phyloP scores from a whole-genome alignment of 768 basidiomycete genomes.

The Sarcomyxa edulis region DNA sequence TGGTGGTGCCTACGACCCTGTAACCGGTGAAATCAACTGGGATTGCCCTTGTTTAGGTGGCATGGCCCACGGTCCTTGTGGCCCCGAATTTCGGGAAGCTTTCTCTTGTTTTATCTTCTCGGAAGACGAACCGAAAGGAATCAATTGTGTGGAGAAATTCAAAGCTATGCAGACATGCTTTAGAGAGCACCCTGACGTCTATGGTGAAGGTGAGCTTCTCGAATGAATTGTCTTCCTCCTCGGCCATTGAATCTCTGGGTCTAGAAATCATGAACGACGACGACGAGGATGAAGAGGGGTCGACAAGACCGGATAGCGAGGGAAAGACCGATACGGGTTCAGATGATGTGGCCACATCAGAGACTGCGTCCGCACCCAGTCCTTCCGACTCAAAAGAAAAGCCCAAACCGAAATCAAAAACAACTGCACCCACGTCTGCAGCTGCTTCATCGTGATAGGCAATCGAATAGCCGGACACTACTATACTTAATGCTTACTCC shows the following conservation, averaged over 20 bases:
- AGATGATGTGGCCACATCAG: no score
- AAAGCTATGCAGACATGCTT: constrained; percentile 98
- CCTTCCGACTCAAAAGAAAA: no score
- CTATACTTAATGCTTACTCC: no score
- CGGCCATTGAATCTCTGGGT: no score
- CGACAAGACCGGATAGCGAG: constrained; percentile 9
- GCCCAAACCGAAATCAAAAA: no score
- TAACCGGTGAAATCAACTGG: constrained; percentile 99
- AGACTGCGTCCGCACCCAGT: no score
- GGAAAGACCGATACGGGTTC: constrained; percentile 5
- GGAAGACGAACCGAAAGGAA: constrained; percentile 93
- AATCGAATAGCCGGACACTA: no score
- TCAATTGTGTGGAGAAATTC: constrained; percentile 97
- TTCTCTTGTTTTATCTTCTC: constrained; percentile 97
- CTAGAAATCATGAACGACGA: constrained; percentile 69
- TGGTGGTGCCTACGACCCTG: constrained; percentile 82
- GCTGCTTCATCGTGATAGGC: no score
- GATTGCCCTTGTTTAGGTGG: constrained; percentile 98
- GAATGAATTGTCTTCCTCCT: constrained; percentile 4
- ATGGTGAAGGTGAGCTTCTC: constrained; percentile 74
- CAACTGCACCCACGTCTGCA: no score
- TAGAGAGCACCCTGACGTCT: constrained; percentile 92
- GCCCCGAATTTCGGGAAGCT: constrained; percentile 86
- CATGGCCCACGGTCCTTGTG: constrained; percentile 97
- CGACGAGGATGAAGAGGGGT: constrained; percentile 31